Evolutionary conservation across 148 eudicot species (phyloP), one percentile per base, ranked within the genome.

Genomic region (Arbutus unedo): DNA sequence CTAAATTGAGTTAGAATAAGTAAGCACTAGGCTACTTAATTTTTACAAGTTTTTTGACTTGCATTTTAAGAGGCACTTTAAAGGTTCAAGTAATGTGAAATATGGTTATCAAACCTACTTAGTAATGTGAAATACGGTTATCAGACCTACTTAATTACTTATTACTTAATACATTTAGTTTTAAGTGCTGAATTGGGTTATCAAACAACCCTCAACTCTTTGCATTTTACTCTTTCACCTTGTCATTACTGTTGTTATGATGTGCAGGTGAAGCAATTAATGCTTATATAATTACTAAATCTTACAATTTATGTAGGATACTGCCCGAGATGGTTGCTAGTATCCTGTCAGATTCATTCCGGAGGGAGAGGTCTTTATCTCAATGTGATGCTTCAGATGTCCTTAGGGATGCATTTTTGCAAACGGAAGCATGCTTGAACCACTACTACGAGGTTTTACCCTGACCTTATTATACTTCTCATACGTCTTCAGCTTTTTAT

Each of bases 301-400:
- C 78, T 78, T 56, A 44, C 38, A 53, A 73, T 83, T 74, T 74
- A 44, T 83, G 74, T 94, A 96, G 99, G 83, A 85, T 92, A 79
- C 90, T 96, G 85, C 97, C 97, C 51, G 97, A 94, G 87, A 88
- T 86, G 76, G 84, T 94, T 77, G 84, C 95, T 76, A 88, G 87
- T 81, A 90, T 93, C 81, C 88, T 96, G 80, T 91, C 92, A 5
- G 97, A 96, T 85, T 82, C 95, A 44, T 82, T 79, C n/a, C 86
- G 81, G 84, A 93, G 91, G 88, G 92, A 94, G 84, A 90, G 85
- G 79, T 92, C 94, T 87, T 88, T 94, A 70, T 88, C 94, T 16
- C 90, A 80, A 68, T 86, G 88, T 75, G 91, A 96, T 88, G 99
- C 98, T 14, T 89, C 98, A 21, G 98, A 96, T 87, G 97, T 94